phyloP scores from a whole-genome alignment of 192 early-diverging fungal species.

The Backusella mclennaniae region DNA sequence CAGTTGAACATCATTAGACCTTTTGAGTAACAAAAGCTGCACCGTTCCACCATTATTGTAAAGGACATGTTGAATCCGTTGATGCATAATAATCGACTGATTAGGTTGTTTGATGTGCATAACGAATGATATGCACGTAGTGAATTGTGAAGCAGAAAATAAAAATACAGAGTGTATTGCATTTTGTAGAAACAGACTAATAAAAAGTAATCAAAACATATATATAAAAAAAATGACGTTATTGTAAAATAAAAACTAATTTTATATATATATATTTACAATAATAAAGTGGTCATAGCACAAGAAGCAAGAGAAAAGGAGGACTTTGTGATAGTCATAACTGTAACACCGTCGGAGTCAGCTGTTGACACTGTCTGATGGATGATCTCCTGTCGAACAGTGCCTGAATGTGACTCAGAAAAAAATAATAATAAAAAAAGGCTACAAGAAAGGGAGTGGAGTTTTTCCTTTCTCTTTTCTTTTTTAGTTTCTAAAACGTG shows the following conservation, averaged over 20 bases:
- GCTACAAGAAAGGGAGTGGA: not conserved
- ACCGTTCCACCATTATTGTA: not conserved
- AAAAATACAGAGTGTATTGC: not conserved
- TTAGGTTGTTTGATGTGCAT: not conserved
- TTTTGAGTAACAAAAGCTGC: not conserved
- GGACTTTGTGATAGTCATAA: slow-evolving; percentile 1
- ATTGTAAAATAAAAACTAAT: not conserved
- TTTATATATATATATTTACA: not conserved
- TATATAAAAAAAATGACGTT: not conserved
- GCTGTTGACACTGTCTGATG: not conserved
- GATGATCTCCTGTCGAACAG: slow-evolving; percentile 6
- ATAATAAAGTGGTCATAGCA: not conserved
- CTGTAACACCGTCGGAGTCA: not conserved
- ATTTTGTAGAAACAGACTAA: not conserved
- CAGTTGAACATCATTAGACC: slow-evolving; percentile 2
- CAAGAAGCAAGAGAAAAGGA: not conserved
- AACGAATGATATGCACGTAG: not conserved
- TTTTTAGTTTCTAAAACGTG: not conserved
- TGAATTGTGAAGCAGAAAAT: no score
- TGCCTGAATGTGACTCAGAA: slow-evolving; percentile 9
- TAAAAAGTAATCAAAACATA: not conserved
- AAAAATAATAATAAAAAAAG: not conserved
- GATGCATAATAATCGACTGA: not conserved
- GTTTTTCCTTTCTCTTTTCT: not conserved
- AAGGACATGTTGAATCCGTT: not conserved